Percentiles rank a stretch among this genome's conserved stretches.
Conservation (phyloP, 1,284 basidiomycete species). For the Stereum hirsutum region DNA sequence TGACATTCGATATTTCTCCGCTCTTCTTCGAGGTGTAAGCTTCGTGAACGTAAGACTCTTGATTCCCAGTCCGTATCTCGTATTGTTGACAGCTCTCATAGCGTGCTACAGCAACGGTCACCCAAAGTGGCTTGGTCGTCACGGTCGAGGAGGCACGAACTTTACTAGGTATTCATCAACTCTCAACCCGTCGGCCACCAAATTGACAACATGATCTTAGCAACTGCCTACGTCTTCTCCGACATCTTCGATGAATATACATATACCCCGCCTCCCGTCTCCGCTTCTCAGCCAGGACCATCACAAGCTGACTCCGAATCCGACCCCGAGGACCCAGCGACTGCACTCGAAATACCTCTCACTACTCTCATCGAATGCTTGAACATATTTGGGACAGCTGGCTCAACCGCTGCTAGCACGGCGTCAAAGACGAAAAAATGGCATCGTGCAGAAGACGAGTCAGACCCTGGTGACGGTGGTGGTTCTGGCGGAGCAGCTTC, state of each 20-base stretch:
- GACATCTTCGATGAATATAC: slow-evolving; percentile 73
- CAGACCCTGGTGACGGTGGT: slow-evolving; percentile 27
- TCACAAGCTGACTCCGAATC: slow-evolving; percentile 12
- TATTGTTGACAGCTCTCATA: slow-evolving; percentile 21
- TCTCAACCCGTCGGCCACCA: slow-evolving; percentile 1
- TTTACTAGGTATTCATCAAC: slow-evolving; percentile 50
- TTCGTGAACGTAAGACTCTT: slow-evolving; percentile 52
- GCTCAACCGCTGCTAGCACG: slow-evolving; percentile 19
- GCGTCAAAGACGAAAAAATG: slow-evolving; percentile 38
- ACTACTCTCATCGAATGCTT: slow-evolving; percentile 81
- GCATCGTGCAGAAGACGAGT: slow-evolving; percentile 40
- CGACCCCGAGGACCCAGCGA: slow-evolving; percentile 20
- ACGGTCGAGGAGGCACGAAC: slow-evolving; percentile 83
- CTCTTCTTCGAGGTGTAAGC: slow-evolving; percentile 70
- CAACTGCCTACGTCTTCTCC: slow-evolving; percentile 77
- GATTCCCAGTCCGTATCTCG: slow-evolving; percentile 7
- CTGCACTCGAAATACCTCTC: slow-evolving; percentile 76
- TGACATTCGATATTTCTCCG: slow-evolving; percentile 71
- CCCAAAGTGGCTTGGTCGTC: slow-evolving; percentile 66
- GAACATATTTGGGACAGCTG: slow-evolving; percentile 85
- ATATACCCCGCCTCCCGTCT: slow-evolving; percentile 43
- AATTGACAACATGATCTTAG: slow-evolving; percentile 28
- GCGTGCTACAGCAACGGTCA: slow-evolving; percentile 74
- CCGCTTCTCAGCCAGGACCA: slow-evolving; percentile 12
- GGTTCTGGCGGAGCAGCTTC: slow-evolving; percentile 5